A percentile compares a stretch with the other conserved stretches of the same genome.
These are phyloP conservation scores for Chenopodium berlandieri DNA, from an alignment of 148 eudicot species.

Conservation along the genomic window DNA sequence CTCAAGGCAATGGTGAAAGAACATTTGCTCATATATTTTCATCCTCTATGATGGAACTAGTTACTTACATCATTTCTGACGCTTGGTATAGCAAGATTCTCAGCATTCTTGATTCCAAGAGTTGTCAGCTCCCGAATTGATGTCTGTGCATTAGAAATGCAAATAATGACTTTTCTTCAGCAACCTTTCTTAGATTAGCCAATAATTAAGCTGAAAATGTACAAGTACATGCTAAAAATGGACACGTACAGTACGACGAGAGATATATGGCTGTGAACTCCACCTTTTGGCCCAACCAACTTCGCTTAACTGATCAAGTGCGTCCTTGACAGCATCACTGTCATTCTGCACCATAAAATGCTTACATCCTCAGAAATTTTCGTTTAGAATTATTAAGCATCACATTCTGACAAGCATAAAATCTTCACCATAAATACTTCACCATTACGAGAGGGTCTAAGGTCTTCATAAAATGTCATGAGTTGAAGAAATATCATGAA, in stretches of 20 bases:
- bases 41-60: background rate
- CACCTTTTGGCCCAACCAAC: constrained; percentile 92
- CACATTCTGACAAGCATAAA: background rate
- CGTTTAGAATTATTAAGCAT: background rate
- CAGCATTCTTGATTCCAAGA: constrained; percentile 95
- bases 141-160: constrained; percentile 50
- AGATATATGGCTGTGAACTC: constrained; percentile 93
- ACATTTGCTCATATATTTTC: background rate
- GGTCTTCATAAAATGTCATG: no score
- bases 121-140: constrained; percentile 82
- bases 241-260: constrained; percentile 78
- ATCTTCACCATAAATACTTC: background rate
- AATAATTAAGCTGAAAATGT: background rate
- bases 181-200: background rate
- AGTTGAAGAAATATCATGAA: background rate
- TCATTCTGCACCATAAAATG: constrained; percentile 60
- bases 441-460: no score
- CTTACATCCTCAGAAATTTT: background rate
- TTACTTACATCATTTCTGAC: constrained; percentile 89
- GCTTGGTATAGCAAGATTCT: constrained; percentile 92
- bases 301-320: constrained; percentile 80
- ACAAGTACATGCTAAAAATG: background rate
- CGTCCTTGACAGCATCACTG: constrained; percentile 85
- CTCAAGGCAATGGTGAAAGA: background rate
- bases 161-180: constrained; percentile 11